phyloP scores from a whole-genome alignment of 176 grass and related monocot genomes.

The Oryza nivara region DNA sequence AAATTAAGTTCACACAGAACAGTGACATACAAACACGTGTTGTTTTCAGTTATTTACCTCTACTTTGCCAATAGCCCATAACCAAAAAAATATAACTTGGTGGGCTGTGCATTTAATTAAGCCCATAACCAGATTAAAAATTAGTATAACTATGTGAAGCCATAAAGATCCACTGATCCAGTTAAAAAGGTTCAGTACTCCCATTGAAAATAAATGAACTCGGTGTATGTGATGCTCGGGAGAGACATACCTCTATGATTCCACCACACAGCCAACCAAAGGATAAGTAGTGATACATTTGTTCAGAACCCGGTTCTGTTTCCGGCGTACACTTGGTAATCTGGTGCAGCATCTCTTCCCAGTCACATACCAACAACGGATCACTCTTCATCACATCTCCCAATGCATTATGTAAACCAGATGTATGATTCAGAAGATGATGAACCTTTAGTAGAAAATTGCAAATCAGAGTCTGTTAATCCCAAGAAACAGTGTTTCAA shows the following conservation, averaged over 20 bases:
- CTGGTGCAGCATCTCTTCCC: slow-evolving; percentile 73
- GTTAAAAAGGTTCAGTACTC: slow-evolving; percentile 15
- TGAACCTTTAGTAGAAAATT: slow-evolving; percentile 59
- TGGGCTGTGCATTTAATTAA: slow-evolving; percentile 9
- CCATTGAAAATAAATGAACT: neutral
- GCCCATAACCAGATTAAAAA: neutral
- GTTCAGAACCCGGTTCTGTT: slow-evolving; percentile 80
- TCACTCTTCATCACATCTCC: slow-evolving; percentile 64
- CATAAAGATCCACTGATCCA: neutral
- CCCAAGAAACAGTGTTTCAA: slow-evolving; percentile 17
- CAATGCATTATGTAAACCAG: slow-evolving; percentile 89
- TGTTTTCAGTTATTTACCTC: neutral
- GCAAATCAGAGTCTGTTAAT: slow-evolving; percentile 12
- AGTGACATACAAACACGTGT: neutral
- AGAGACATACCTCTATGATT: slow-evolving; percentile 79
- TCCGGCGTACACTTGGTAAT: slow-evolving; percentile 63
- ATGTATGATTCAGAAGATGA: slow-evolving; percentile 95
- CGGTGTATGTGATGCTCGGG: neutral
- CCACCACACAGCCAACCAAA: slow-evolving; percentile 99
- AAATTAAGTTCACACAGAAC: slow-evolving; percentile 12
- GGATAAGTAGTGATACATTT: slow-evolving; percentile 91
- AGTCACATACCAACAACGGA: slow-evolving; percentile 80
- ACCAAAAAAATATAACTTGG: neutral
- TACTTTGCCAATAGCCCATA: neutral
- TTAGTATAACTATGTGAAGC: neutral